These are phyloP conservation scores for Paralagenidium karlingii DNA, from an alignment of 352 stramenopile species.

Conservation along the genomic window DNA sequence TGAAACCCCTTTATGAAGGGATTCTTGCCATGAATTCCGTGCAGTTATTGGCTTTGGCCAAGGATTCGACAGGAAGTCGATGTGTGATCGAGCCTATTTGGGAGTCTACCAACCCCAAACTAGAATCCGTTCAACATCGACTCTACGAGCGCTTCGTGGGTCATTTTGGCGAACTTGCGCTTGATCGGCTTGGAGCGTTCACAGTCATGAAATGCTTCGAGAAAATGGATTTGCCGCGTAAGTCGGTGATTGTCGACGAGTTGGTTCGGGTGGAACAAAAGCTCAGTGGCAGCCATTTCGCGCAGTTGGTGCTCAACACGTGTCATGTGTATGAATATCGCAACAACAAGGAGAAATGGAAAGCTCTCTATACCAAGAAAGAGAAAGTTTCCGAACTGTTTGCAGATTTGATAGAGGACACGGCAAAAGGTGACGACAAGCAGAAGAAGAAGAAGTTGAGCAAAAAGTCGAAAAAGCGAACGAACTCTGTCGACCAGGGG, in stretches of 20 bases:
- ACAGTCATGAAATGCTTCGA: conserved; percentile 80
- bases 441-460: conserved; percentile 7
- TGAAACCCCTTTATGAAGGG: conserved; percentile 30
- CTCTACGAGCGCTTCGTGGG: conserved; percentile 60
- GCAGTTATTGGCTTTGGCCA: conserved; percentile 59
- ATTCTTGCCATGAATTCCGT: conserved; percentile 50
- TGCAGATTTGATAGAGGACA: conserved; percentile 44
- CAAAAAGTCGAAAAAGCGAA: conserved; percentile 15
- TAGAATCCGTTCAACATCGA: conserved; percentile 41
- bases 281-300: conserved; percentile 66
- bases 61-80: conserved; percentile 67
- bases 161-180: conserved; percentile 49
- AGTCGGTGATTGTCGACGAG: conserved; percentile 57
- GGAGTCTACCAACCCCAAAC: conserved; percentile 40
- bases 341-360: conserved; percentile 66
- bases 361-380: conserved; percentile 61
- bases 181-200: conserved; percentile 66
- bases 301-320: conserved; percentile 69
- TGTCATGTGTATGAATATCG: conserved; percentile 72
- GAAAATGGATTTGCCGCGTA: conserved; percentile 34
- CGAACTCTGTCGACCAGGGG: too few relatives aligned
- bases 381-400: conserved; percentile 70
- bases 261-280: conserved; percentile 55
- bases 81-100: conserved; percentile 70
- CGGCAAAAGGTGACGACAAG: conserved; percentile 4